Percentiles rank a stretch among this genome's conserved stretches.
These are phyloP conservation scores for Hsuehochloa calcarea DNA, from an alignment of 176 grass and related monocot species.

Conservation along the genomic window DNA sequence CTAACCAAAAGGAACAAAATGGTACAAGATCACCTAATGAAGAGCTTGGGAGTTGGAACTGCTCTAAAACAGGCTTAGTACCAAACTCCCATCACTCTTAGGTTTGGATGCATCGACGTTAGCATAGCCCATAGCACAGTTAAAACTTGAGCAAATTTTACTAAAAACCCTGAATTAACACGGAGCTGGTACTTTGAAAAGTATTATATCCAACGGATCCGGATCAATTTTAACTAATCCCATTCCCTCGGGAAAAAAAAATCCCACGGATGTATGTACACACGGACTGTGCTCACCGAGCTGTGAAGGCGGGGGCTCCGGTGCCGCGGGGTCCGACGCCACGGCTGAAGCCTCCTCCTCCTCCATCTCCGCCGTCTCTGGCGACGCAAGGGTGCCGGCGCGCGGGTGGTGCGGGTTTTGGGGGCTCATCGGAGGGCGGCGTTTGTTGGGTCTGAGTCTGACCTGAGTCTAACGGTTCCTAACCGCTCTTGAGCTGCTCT, in stretches of 20 bases:
- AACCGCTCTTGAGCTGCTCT: too few species aligned
- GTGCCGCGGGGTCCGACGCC: neutral
- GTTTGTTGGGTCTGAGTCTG: neutral
- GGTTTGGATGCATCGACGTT: neutral
- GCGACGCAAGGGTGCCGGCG: neutral
- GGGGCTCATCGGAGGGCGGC: neutral
- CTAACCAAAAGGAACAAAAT: neutral
- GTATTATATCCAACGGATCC: neutral
- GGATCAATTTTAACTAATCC: neutral
- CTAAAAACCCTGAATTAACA: neutral
- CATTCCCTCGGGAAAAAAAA: neutral
- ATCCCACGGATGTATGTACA: neutral
- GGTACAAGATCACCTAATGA: neutral
- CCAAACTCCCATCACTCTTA: neutral
- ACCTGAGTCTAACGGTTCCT: neutral
- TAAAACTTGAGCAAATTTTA: neutral
- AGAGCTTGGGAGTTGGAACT: neutral
- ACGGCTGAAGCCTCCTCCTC: neutral
- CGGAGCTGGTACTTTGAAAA: neutral
- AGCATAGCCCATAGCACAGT: neutral
- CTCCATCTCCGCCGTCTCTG: neutral
- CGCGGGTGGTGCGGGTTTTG: neutral
- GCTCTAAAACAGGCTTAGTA: neutral
- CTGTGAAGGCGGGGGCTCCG: conserved; percentile 1
- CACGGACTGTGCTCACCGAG: conserved; percentile 27